Base-by-base conservation (phyloP, 441 rosid species). In the Populus hybrid region DNA sequence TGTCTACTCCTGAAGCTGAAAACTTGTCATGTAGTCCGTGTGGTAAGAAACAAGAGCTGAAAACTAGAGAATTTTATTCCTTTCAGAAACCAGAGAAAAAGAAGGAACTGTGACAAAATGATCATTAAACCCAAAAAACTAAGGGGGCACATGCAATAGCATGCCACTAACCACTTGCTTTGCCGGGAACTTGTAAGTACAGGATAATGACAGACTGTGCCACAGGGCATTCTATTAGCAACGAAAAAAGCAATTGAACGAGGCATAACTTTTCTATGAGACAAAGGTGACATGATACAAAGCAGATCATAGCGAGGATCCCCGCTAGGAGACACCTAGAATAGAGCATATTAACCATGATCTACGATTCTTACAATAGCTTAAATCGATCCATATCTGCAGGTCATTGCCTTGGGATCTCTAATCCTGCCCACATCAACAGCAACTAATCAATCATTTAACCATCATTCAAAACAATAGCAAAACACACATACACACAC, bases 261-360 rank as follows among this genome's bases (percentile, higher is more conserved):
- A 72, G 82, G 78, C 83, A 79, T 86, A 57, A 74, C 76, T 84
- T 87, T 77, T 83, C 86, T 88, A 87, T 84, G 85, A 79, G 82
- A 86, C 82, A 84, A 80, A 77, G 72, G 79, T 78, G 79, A 73
- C 87, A 86, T 86, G 80, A 75, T 86, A 90, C 86, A 85, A 80
- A 67, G 84, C 79, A 81, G 85, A 81, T 75, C 90, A 80, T 63
- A 72, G 82, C 78, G 69, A 64, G 79, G 79, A 76, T 81, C 76
- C 80, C 79, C 84, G 16, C 77, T n/a, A 24, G 2, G 80, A 73
- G 82, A 79, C 34, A 66, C 76, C 81, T 64, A 53, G 32, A 74
- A 83, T 79, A 75, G 65, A 77, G 76, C 76, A 78, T 67, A 59
- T 36, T 69, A 71, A 18, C 80, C 81, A 81, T 69, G 82, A 86